Percentiles rank a stretch among this genome's conserved stretches.
These are phyloP conservation scores for Centrapalus pauciflorus DNA, from an alignment of 129 eudicot genomes.

Conservation along the genomic window DNA sequence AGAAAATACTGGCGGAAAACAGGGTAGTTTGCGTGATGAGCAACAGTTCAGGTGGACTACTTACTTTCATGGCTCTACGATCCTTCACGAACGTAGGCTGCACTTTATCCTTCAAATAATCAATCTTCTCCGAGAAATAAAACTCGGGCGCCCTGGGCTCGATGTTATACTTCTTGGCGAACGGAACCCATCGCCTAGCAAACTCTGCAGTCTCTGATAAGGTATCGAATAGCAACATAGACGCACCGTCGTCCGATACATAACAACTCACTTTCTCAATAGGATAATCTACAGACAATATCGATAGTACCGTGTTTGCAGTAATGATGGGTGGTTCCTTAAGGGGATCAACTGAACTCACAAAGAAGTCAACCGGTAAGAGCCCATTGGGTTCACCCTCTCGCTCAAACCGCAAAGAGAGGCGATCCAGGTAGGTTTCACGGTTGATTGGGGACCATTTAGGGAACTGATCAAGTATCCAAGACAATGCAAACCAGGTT, in stretches of 20 bases:
- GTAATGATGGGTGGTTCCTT: constrained; percentile 98
- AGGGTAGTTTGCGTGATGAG: too few relatives aligned
- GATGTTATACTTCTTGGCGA: constrained; percentile 73
- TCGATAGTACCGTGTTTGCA: constrained; percentile 91
- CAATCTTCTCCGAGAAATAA: constrained; percentile 89
- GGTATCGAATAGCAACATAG: constrained; percentile 90
- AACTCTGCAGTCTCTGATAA: constrained; percentile 87
- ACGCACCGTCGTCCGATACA: constrained; percentile 97
- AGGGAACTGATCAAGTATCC: constrained; percentile 99
- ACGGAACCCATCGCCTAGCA: constrained; percentile 98
- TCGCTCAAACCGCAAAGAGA: constrained; percentile 77
- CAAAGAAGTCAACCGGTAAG: constrained; percentile 77
- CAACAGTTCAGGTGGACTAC: too few relatives aligned
- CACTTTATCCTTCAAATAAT: constrained; percentile 89
- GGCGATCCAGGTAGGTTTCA: constrained; percentile 89
- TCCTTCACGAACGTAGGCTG: constrained; percentile 94
- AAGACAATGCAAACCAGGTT: constrained; percentile 91
- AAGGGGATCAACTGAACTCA: constrained; percentile 89
- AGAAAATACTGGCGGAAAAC: neutral
- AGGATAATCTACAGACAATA: constrained; percentile 87
- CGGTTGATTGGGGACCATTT: constrained; percentile 95
- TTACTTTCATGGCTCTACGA: constrained; percentile 96
- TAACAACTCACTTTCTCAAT: constrained; percentile 90
- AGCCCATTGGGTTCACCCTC: constrained; percentile 85
- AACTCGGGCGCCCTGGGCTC: constrained; percentile 99